Evolutionary conservation across 2,329 filamentous ascomycete genomes (phyloP).

Genomic region (Colletotrichum horii): DNA sequence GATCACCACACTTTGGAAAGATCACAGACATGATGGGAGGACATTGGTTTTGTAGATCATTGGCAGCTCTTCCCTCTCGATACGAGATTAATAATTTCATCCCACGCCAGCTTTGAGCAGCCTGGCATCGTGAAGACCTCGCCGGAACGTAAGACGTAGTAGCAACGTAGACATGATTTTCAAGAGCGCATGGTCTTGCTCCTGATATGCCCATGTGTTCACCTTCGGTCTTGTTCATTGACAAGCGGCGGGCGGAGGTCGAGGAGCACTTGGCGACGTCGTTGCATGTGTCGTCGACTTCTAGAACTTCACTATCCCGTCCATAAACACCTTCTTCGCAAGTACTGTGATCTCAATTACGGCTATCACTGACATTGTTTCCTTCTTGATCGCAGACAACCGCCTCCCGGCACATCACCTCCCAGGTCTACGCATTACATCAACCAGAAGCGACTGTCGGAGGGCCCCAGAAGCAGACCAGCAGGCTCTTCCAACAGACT

Average conservation of each 20-base stretch:
- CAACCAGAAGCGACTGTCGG: not conserved
- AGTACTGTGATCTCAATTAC: not conserved
- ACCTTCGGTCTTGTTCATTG: not conserved
- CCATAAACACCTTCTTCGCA: not conserved
- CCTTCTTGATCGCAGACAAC: not conserved
- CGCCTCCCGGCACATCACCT: not conserved
- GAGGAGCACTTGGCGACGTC: not conserved
- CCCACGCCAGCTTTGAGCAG: not conserved
- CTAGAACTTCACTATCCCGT: not conserved
- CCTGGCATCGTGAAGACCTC: not conserved
- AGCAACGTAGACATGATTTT: not conserved
- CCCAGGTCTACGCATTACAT: not conserved
- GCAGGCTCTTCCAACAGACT: not conserved
- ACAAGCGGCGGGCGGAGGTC: fast-evolving
- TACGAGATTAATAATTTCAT: conserved; percentile 10
- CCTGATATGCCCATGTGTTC: not conserved
- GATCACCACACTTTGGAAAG: conserved; percentile 10
- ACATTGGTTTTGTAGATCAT: conserved; percentile 17
- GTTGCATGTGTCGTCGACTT: not conserved
- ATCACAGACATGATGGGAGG: conserved; percentile 1
- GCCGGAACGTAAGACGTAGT: not conserved
- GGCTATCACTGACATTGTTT: not conserved
- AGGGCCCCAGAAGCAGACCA: not conserved
- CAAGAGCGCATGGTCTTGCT: not conserved
- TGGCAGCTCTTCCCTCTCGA: not conserved